Evolutionary conservation across 2,329 filamentous ascomycete genomes (phyloP).

Genomic region (Didymella pinodella): DNA sequence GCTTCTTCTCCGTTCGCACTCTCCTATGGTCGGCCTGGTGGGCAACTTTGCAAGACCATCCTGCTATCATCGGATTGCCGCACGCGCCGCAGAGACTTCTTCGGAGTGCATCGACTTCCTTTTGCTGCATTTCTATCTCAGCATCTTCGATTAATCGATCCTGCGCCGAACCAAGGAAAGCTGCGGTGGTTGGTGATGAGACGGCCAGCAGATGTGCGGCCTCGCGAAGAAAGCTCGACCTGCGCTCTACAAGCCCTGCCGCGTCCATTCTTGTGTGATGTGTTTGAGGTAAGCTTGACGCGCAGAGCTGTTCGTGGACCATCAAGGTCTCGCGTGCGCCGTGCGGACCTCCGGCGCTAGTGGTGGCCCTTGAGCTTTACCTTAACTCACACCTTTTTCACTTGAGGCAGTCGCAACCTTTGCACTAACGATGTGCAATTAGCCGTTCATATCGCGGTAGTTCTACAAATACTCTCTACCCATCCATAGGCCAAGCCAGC

Average conservation of each 20-base stretch:
- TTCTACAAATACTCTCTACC: not conserved
- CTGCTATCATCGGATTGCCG: slow-evolving; percentile 49
- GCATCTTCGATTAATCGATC: slow-evolving; percentile 41
- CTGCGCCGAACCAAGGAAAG: slow-evolving; percentile 42
- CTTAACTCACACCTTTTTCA: slow-evolving; percentile 3
- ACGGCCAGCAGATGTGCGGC: slow-evolving; percentile 44
- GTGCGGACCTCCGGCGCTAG: slow-evolving; percentile 37
- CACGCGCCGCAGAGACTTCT: slow-evolving; percentile 49
- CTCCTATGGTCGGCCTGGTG: slow-evolving; percentile 10
- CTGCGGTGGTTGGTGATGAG: slow-evolving; percentile 45
- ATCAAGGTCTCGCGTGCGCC: slow-evolving; percentile 22
- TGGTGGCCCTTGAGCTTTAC: slow-evolving; percentile 27
- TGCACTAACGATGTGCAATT: slow-evolving; percentile 1
- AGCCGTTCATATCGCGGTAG: not conserved
- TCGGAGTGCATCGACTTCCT: slow-evolving; percentile 41
- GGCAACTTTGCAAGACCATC: slow-evolving; percentile 44
- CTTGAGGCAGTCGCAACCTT: slow-evolving; percentile 2
- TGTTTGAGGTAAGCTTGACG: slow-evolving; percentile 13
- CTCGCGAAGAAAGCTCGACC: slow-evolving; percentile 45
- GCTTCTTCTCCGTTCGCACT: slow-evolving; percentile 13
- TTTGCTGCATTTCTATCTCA: slow-evolving; percentile 34
- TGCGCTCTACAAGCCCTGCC: slow-evolving; percentile 27
- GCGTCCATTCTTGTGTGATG: slow-evolving; percentile 30
- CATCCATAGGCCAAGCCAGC: not conserved
- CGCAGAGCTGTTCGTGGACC: slow-evolving; percentile 23